A percentile compares a stretch with the other conserved stretches of the same genome.
Evolutionary conservation across 2,329 filamentous ascomycete genomes (phyloP).

Genomic region (Dactylellina sp.): DNA sequence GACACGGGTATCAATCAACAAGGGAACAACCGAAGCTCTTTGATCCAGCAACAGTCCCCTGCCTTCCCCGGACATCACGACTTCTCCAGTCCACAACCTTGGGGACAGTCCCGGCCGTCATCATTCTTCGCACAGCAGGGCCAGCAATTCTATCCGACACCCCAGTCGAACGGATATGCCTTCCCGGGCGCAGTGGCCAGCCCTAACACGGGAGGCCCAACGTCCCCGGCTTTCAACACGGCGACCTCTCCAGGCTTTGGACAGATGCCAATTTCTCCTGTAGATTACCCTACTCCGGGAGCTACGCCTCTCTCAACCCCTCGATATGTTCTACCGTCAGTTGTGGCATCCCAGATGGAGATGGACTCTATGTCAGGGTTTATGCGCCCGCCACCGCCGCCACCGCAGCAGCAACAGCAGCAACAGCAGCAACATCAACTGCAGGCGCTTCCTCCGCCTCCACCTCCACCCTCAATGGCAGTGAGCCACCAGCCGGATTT

Average conservation of each 20-base stretch:
- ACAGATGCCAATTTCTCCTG: conserved; percentile 37
- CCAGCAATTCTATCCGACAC: conserved; percentile 49
- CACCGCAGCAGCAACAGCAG: conserved; percentile 8
- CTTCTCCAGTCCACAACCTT: conserved; percentile 13
- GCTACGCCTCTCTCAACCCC: conserved; percentile 47
- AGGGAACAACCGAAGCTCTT: conserved; percentile 15
- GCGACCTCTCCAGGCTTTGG: conserved; percentile 41
- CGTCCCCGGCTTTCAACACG: conserved; percentile 27
- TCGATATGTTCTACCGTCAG: conserved; percentile 50
- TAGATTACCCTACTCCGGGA: conserved; percentile 53
- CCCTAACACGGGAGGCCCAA: conserved; percentile 23
- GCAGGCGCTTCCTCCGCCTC: conserved; percentile 1
- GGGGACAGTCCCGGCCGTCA: conserved; percentile 27
- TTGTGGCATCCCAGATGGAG: conserved; percentile 49
- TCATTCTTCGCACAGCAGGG: conserved; percentile 23
- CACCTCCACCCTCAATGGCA: conserved; percentile 8
- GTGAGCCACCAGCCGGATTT: conserved; percentile 18
- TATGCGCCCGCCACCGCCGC: conserved; percentile 17
- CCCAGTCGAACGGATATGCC: conserved; percentile 43
- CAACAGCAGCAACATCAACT: not conserved
- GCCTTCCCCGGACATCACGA: conserved; percentile 25
- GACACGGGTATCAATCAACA: conserved; percentile 19
- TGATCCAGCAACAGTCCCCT: conserved; percentile 36
- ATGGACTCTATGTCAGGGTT: conserved; percentile 31
- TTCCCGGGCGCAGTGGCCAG: conserved; percentile 36